Percentiles rank a stretch among this genome's conserved stretches.
Evolutionary conservation across 768 basidiomycete genomes (phyloP).

Genomic region (Leccinum incarnatum): DNA sequence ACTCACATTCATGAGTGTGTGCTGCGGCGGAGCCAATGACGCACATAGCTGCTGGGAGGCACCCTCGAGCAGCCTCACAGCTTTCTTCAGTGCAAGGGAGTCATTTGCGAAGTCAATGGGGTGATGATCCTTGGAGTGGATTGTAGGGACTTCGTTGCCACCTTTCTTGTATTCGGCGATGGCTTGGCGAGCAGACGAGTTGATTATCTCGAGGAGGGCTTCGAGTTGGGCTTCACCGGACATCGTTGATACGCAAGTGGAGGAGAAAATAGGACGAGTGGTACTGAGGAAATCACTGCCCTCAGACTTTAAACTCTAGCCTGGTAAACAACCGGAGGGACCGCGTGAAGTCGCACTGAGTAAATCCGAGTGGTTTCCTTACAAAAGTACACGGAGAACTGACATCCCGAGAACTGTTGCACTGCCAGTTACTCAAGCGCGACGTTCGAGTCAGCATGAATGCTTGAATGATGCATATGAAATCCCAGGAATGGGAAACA

Average conservation of each 20-base stretch:
- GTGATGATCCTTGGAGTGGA: conserved; percentile 21
- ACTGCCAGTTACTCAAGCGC: not conserved
- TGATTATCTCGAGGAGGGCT: conserved; percentile 32
- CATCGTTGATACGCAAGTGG: conserved; percentile 6
- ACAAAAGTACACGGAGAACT: not conserved
- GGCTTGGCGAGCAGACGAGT: conserved; percentile 24
- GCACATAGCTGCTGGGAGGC: conserved; percentile 28
- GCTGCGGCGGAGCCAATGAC: conserved; percentile 28
- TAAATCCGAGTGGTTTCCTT: not conserved
- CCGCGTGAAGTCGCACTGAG: not conserved
- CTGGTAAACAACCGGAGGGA: not conserved
- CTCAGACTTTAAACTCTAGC: conserved; percentile 6
- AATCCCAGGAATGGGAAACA: conserved; percentile 12
- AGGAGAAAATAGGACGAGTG: not conserved
- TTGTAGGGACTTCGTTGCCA: conserved; percentile 22
- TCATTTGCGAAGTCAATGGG: conserved; percentile 23
- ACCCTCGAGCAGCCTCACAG: conserved; percentile 26
- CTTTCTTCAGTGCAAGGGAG: conserved; percentile 23
- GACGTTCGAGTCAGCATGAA: not conserved
- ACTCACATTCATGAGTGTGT: conserved; percentile 27
- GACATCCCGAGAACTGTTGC: not conserved
- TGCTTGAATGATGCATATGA: not conserved
- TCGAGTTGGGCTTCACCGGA: conserved; percentile 29
- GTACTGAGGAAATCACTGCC: not conserved
- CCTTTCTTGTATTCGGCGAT: conserved; percentile 27